Evolutionary conservation across 179 eudicot genomes (phyloP), one percentile per base, ranked within the genome.

Genomic region (Patellifolia procumbens): DNA sequence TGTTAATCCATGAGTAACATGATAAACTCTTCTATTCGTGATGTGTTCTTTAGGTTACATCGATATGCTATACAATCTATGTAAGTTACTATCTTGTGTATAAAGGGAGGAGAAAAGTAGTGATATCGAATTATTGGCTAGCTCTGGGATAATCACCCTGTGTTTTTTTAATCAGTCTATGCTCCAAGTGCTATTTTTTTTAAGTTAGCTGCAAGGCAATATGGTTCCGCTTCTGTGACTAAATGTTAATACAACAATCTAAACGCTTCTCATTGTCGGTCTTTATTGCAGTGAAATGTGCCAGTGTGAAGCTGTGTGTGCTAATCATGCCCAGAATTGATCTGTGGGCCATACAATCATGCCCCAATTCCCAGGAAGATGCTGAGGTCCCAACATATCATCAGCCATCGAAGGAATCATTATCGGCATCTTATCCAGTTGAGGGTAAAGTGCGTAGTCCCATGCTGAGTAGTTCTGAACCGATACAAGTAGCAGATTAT

Each of bases 321-420:
- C 49, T 95, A 74, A 91, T 82, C 78, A 83, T 95, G 97, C 99
- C 99, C 29, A 89, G 95, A 79, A 87, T 95, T 63, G 99, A 95
- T 87, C 78, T 95, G 76, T 95, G 99, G 99, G 97, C 97, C 70
- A 66, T 90, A 51, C 90, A 29, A 70, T 85, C 80, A 77, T 70
- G 60, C 59, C 19, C 43, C 70, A 81, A 74, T 55, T 71, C 55
- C 42, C 80, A 68, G 59, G 77, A 82, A 42, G 91, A 83, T 51
- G 75, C 43, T 70, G 80, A 82, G 69, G 70, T 81, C 75, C 59
- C 81, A 48, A 65, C 83, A 69, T 53, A 76, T 63, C 73, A 63
- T 60, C 80, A 70, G 67, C 66, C 76, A 19, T 74, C 82, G 11
- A 63, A 71, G 61, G 78, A 73, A 31, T 53, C 83, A 42, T 81